These are phyloP conservation scores for Globisporangium rhizosaccharum DNA, from an alignment of 352 stramenopile species.

Conservation along the genomic window DNA sequence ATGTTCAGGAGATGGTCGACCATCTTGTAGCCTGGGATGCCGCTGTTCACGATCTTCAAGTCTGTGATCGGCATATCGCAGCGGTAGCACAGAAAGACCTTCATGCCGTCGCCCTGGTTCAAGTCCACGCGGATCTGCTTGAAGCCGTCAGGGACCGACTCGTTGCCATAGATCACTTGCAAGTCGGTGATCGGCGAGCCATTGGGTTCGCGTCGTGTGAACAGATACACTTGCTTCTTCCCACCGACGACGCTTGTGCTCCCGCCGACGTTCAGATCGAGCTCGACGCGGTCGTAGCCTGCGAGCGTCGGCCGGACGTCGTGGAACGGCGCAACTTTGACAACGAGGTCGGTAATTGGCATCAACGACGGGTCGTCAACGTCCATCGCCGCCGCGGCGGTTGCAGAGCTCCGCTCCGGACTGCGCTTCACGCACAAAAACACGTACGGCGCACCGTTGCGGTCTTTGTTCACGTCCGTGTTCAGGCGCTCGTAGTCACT, in stretches of 20 bases:
- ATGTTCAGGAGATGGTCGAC: conserved; percentile 71
- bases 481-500: conserved; percentile 77
- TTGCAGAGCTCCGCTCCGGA: conserved; percentile 31
- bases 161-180: conserved; percentile 72
- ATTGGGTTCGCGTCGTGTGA: conserved; percentile 64
- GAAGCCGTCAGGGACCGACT: conserved; percentile 81
- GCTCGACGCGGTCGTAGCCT: conserved; percentile 74
- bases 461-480: conserved; percentile 83
- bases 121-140: conserved; percentile 84
- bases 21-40: conserved; percentile 82
- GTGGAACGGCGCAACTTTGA: conserved; percentile 53
- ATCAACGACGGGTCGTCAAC: conserved; percentile 25
- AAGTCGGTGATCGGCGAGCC: conserved; percentile 84
- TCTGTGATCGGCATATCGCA: conserved; percentile 88
- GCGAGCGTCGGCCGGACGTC: conserved; percentile 58
- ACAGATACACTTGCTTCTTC: conserved; percentile 87
- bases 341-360: conserved; percentile 76
- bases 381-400: conserved; percentile 17
- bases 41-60: conserved; percentile 78
- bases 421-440: conserved; percentile 78
- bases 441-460: conserved; percentile 67
- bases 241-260: conserved; percentile 28
- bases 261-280: conserved; percentile 78
- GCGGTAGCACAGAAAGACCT: conserved; percentile 83
- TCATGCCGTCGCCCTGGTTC: conserved; percentile 79